Evolutionary conservation across 2,329 filamentous ascomycete species (phyloP).

Genomic region (Lachnellula occidentalis): DNA sequence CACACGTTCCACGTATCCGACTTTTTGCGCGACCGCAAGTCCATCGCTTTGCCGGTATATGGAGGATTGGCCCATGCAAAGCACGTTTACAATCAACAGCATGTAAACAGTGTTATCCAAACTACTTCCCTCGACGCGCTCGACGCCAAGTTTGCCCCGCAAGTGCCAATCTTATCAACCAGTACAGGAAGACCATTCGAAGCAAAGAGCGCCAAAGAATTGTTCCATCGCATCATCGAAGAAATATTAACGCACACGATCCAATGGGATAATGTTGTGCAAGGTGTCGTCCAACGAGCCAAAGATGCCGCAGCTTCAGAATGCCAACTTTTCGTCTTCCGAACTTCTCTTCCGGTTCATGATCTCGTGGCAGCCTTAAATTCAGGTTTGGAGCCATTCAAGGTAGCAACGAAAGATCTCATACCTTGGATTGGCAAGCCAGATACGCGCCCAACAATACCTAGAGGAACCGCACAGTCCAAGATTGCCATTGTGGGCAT

Average conservation of each 20-base stretch:
- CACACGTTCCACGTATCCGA: conserved; percentile 26
- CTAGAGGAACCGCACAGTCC: neutral
- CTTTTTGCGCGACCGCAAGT: conserved; percentile 30
- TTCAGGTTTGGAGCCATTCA: neutral
- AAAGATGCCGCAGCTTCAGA: conserved; percentile 10
- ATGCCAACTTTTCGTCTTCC: conserved; percentile 26
- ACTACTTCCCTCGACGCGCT: conserved; percentile 3
- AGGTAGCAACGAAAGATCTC: conserved; percentile 16
- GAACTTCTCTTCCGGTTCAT: conserved; percentile 25
- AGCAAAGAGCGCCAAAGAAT: conserved; percentile 19
- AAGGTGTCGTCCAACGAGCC: conserved; percentile 20
- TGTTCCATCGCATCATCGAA: conserved; percentile 26
- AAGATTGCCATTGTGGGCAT: conserved; percentile 14
- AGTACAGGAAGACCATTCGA: conserved; percentile 28
- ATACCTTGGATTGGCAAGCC: conserved; percentile 18
- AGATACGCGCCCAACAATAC: neutral
- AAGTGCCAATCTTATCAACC: conserved; percentile 31
- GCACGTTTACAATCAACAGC: conserved; percentile 34
- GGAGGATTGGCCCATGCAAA: conserved; percentile 36
- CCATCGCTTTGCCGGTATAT: conserved; percentile 34
- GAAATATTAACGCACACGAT: conserved; percentile 31
- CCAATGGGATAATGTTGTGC: conserved; percentile 28
- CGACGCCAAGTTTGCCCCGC: conserved; percentile 13
- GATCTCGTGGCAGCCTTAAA: conserved; percentile 24
- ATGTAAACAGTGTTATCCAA: conserved; percentile 29